Base-by-base conservation (phyloP, 192 early-diverging fungal genomes). In the Endogone sp. region DNA sequence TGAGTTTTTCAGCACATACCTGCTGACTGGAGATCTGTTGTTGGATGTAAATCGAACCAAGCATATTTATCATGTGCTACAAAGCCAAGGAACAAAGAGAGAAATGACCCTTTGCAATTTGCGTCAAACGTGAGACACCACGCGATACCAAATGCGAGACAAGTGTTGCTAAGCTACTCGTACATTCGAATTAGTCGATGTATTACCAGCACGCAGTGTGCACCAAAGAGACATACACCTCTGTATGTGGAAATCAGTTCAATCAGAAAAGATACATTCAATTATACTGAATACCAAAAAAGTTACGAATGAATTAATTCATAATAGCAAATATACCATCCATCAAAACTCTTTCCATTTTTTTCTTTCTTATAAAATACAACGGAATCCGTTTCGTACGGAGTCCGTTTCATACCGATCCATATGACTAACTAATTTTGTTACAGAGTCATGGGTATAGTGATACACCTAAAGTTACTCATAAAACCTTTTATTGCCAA, bases 201-300 rank as follows among this genome's bases (percentile, higher is more conserved):
- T 68, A 95, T 71, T 6, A 94, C 82, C 29, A 86, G 71, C 2
- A 86, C 77, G 4, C 85, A 78, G 61, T 94, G 85, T 21, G 85
- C 78, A 6, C 92, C 94, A 74, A 94, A 87, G 3, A 73, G 59
- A 8, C 77, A 62, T 95, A 91, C n/a, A 93, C 62, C 77, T 94
- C 90, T 76, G 65, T 22, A 26, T 11, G 6, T 21, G 9, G 24
- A 22, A 11, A 28, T 9, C 0, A 26, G 6, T 11, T 56, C 11
- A 56, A 13, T 56, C 11, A n/a, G 55, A 13, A 56, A 13, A n/a
- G 55, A n/a, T n/a, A n/a, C n/a, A n/a, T n/a, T n/a, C n/a, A n/a
- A n/a, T n/a, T n/a, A n/a, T n/a, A n/a, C n/a, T n/a, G n/a, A n/a
- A n/a, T n/a, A n/a, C n/a, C n/a, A n/a, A n/a, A n/a, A n/a, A n/a